Percentiles rank a stretch among this genome's conserved stretches.
Evolutionary conservation across 768 basidiomycete genomes (phyloP).

Genomic region (Lyophyllum decastes): DNA sequence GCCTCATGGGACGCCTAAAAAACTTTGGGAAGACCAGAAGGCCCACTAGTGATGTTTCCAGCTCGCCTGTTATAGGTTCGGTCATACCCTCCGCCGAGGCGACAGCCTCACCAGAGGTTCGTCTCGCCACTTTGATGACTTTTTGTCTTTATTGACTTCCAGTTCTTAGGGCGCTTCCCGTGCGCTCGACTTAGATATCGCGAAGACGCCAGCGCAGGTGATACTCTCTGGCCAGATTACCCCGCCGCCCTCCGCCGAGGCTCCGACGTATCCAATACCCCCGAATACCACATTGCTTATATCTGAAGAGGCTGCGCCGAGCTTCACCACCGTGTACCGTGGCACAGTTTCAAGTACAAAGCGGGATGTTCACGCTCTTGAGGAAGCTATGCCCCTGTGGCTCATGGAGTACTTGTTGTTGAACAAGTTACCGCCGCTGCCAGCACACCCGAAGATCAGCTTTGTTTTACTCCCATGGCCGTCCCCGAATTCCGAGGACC

Average conservation of each 20-base stretch:
- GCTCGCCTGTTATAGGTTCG: constrained; percentile 25
- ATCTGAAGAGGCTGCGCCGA: constrained; percentile 76
- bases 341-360: constrained; percentile 60
- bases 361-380: constrained; percentile 49
- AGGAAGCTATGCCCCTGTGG: constrained; percentile 86
- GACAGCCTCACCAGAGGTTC: constrained; percentile 23
- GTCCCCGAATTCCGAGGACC: constrained; percentile 56
- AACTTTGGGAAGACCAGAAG: constrained; percentile 64
- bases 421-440: constrained; percentile 54
- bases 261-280: constrained; percentile 64
- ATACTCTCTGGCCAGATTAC: constrained; percentile 56
- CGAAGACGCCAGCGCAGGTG: constrained; percentile 53
- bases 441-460: constrained; percentile 72
- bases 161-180: constrained; percentile 16
- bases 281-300: constrained; percentile 69
- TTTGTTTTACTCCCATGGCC: constrained; percentile 86
- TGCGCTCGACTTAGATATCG: constrained; percentile 22
- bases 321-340: constrained; percentile 78
- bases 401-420: constrained; percentile 82
- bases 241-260: constrained; percentile 74
- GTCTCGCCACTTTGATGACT: not conserved
- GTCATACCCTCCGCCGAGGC: constrained; percentile 25
- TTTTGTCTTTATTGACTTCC: not conserved
- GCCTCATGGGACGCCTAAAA: constrained; percentile 81
- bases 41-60: constrained; percentile 33